Evolutionary conservation across 1,284 basidiomycete genomes (phyloP).

Genomic region (Rhodotorula sp.): DNA sequence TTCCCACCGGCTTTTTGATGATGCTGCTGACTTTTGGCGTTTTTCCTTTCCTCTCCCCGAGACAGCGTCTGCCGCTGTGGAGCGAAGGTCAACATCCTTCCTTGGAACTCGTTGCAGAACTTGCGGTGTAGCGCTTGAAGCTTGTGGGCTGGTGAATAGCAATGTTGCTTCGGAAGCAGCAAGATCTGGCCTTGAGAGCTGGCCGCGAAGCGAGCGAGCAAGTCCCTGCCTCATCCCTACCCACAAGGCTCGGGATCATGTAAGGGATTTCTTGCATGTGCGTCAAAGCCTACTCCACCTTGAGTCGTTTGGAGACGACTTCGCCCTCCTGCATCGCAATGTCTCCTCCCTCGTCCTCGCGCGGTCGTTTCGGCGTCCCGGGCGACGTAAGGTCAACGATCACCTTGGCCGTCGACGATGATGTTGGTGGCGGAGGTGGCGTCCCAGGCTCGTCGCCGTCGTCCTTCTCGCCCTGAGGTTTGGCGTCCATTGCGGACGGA

Average conservation of each 20-base stretch:
- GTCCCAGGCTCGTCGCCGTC: slow-evolving; percentile 13
- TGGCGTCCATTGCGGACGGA: neutral
- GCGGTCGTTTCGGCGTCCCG: slow-evolving; percentile 26
- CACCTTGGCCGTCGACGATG: neutral
- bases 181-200: too few relatives aligned
- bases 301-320: slow-evolving; percentile 4
- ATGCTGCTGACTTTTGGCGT: neutral
- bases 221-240: too few relatives aligned
- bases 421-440: neutral
- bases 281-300: neutral
- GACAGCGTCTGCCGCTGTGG: neutral
- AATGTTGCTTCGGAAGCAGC: too few relatives aligned
- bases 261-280: too few relatives aligned
- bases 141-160: too few relatives aligned
- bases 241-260: too few relatives aligned
- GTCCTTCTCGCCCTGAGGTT: neutral
- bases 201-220: too few relatives aligned
- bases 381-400: slow-evolving; percentile 5
- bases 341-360: slow-evolving; percentile 15
- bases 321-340: slow-evolving; percentile 16
- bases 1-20: too few relatives aligned
- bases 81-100: neutral
- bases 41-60: too few relatives aligned
- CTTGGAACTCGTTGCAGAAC: too few relatives aligned
- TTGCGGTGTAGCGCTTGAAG: too few relatives aligned